A percentile compares a stretch with the other conserved stretches of the same genome.
These are phyloP conservation scores for Polyporus arcularius DNA, from an alignment of 768 basidiomycete species.

Conservation along the genomic window DNA sequence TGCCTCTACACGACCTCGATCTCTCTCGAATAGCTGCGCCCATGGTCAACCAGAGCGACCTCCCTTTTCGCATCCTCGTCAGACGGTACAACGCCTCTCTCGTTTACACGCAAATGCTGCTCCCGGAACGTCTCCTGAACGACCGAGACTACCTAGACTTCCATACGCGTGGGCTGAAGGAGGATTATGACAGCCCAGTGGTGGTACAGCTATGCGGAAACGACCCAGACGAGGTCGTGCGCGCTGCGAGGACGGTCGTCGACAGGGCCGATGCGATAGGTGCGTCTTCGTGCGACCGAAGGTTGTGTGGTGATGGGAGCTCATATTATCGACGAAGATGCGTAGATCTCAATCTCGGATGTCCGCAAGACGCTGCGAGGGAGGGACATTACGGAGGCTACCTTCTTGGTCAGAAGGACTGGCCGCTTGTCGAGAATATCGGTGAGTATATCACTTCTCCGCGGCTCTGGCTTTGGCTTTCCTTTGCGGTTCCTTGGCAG, in stretches of 20 bases:
- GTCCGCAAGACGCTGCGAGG: conserved; percentile 70
- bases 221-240: conserved; percentile 59
- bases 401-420: conserved; percentile 70
- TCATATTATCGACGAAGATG: conserved; percentile 7
- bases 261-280: conserved; percentile 70
- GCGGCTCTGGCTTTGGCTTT: too few species aligned
- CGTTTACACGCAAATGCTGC: conserved; percentile 79
- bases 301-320: too few species aligned
- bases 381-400: conserved; percentile 75
- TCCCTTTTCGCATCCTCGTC: conserved; percentile 68
- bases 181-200: conserved; percentile 44
- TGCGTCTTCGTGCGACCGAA: conserved; percentile 22
- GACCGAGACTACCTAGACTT: conserved; percentile 67
- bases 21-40: conserved; percentile 55
- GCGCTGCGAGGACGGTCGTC: conserved; percentile 62
- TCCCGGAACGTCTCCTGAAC: conserved; percentile 58
- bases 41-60: conserved; percentile 81
- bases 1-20: neutral
- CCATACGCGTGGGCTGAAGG: conserved; percentile 57
- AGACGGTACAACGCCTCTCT: conserved; percentile 64
- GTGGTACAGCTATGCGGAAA: conserved; percentile 78
- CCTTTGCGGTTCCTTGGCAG: too few species aligned
- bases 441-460: conserved; percentile 41
- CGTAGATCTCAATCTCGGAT: conserved; percentile 79
- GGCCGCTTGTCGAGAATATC: conserved; percentile 66